phyloP scores from a whole-genome alignment of 495 filamentous ascomycete genomes.

The Jackrogersella multiformis region DNA sequence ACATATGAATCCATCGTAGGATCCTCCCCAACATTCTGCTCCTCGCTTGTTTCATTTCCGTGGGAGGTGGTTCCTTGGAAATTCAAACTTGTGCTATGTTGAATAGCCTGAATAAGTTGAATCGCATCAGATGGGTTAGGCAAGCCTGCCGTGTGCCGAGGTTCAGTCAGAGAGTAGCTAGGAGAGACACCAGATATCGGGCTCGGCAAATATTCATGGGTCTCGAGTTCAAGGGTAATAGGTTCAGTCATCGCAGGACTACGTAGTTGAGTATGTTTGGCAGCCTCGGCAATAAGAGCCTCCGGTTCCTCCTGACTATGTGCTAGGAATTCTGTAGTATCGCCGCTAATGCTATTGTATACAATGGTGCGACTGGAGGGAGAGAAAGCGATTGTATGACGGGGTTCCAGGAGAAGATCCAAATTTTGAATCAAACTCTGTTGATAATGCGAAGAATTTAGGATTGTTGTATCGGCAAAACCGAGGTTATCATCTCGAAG shows the following conservation, averaged over 20 bases:
- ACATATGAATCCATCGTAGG: background rate
- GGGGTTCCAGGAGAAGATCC: conserved; percentile 14
- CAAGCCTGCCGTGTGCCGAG: background rate
- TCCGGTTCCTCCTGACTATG: background rate
- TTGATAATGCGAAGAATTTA: background rate
- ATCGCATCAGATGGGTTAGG: background rate
- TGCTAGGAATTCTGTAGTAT: background rate
- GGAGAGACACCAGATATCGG: background rate
- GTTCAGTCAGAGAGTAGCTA: background rate
- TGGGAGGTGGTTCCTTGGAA: background rate
- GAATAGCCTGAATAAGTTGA: background rate
- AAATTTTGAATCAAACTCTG: conserved; percentile 2
- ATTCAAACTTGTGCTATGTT: background rate
- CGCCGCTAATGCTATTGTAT: background rate
- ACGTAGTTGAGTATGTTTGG: background rate
- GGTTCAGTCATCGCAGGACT: background rate
- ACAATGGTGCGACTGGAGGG: background rate
- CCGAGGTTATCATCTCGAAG: conserved; percentile 24
- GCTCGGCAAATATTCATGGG: background rate
- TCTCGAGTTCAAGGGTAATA: background rate
- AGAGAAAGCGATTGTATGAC: background rate
- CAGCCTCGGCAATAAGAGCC: background rate
- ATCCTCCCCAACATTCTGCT: background rate
- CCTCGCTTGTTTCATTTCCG: background rate
- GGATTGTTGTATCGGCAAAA: background rate